Percentiles rank a stretch among this genome's conserved stretches.
phyloP scores from a whole-genome alignment of 2,329 filamentous ascomycete species.

The Microdochium trichocladiopsis region DNA sequence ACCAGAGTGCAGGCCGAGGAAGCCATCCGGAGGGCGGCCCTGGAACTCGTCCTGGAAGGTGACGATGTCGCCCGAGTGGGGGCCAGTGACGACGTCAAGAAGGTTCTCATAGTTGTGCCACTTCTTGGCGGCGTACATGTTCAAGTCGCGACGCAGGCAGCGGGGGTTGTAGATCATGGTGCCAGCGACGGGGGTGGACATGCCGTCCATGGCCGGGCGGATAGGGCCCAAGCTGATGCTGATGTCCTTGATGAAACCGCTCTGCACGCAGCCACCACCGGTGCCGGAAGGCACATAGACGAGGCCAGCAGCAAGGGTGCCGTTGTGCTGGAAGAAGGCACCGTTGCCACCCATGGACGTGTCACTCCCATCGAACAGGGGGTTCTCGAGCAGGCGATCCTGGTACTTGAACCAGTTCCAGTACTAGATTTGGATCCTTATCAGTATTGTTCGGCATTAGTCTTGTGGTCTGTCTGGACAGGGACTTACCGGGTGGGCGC shows the following conservation, averaged over 20 bases:
- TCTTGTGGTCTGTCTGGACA: too few relatives aligned
- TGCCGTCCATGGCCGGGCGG: neutral
- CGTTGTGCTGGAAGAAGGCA: slow-evolving; percentile 17
- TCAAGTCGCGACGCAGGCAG: neutral
- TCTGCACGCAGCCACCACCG: slow-evolving; percentile 26
- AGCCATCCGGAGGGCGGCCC: slow-evolving; percentile 13
- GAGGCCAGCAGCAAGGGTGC: slow-evolving; percentile 11
- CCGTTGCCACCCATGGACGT: slow-evolving; percentile 31
- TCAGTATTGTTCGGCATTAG: too few relatives aligned
- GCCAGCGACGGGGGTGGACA: neutral
- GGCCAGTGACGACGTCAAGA: slow-evolving; percentile 17
- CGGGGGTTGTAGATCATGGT: neutral
- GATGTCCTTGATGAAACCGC: slow-evolving; percentile 19
- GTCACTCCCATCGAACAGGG: slow-evolving; percentile 31
- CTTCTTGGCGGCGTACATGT: neutral
- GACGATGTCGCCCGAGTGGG: slow-evolving; percentile 6
- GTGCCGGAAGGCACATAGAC: slow-evolving; percentile 21
- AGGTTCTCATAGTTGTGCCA: slow-evolving; percentile 11
- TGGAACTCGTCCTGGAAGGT: slow-evolving; percentile 29
- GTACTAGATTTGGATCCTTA: too few relatives aligned
- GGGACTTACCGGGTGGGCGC: slow-evolving; percentile 12
- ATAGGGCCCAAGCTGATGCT: neutral
- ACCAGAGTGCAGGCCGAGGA: slow-evolving; percentile 26
- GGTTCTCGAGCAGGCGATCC: slow-evolving; percentile 19
- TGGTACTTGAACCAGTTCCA: slow-evolving; percentile 27